phyloP scores from a whole-genome alignment of 306 rosid genomes.

The Oxytropis ochrocephala region DNA sequence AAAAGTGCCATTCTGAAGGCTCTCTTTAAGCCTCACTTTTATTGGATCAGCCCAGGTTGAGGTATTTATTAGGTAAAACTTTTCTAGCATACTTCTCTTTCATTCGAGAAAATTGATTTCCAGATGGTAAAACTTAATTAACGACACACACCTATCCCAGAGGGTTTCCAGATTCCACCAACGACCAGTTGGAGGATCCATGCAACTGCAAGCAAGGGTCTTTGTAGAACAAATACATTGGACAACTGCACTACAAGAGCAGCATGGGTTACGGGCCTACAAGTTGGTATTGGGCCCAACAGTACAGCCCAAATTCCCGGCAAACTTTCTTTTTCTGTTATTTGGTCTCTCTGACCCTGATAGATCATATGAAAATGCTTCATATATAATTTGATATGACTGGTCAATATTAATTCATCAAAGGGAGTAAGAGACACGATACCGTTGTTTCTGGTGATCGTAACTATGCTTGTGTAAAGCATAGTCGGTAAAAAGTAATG shows the following conservation, averaged over 20 bases:
- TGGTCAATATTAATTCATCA: background rate
- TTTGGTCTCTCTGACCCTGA: conserved; percentile 2
- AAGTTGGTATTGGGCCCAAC: conserved; percentile 22
- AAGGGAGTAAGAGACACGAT: background rate
- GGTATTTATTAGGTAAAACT: no score
- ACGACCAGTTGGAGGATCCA: background rate
- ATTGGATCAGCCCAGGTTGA: no score
- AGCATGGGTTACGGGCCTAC: background rate
- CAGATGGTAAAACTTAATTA: no score
- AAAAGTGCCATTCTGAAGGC: no score
- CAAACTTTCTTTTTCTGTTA: background rate
- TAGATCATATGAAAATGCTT: background rate
- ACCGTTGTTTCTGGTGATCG: conserved; percentile 6
- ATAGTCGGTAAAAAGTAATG: background rate
- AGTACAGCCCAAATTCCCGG: conserved; percentile 19
- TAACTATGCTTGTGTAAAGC: conserved; percentile 1
- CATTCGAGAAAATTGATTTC: no score
- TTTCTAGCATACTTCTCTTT: no score
- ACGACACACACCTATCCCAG: background rate
- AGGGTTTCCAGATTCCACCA: conserved; percentile 9
- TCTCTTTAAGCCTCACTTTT: no score
- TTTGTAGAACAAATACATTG: background rate
- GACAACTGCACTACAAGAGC: background rate
- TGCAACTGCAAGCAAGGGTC: background rate
- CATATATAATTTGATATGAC: background rate